Percentiles rank a stretch among this genome's conserved stretches.
Conservation (phyloP, 805 yeast species). For the Torulaspora microellipsoides region DNA sequence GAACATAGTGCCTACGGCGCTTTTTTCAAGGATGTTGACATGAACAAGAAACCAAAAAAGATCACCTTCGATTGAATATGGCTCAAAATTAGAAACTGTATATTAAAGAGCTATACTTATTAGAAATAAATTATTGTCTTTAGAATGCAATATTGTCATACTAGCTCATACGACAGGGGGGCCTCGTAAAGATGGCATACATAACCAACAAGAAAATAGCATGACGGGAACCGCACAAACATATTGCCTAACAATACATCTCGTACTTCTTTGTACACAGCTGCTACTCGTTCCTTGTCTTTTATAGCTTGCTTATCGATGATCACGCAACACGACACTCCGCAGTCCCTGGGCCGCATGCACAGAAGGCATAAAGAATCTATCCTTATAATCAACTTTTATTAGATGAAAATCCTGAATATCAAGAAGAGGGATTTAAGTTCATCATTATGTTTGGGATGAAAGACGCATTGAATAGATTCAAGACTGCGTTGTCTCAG, state of each 20-base stretch:
- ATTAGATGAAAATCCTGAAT: background rate
- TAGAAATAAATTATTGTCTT: no score
- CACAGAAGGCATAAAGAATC: background rate
- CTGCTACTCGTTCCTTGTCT: no score
- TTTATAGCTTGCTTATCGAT: no score
- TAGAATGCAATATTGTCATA: no score
- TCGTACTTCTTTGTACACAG: no score
- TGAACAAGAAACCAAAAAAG: slow-evolving; percentile 80
- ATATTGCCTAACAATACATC: no score
- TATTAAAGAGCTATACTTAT: background rate
- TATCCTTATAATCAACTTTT: no score
- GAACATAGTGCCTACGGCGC: slow-evolving; percentile 98
- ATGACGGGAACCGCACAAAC: no score
- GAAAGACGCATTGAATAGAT: slow-evolving; percentile 16
- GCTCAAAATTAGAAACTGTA: background rate
- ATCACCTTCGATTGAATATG: slow-evolving; percentile 62
- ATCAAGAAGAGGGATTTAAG: background rate
- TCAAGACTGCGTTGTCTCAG: slow-evolving; percentile 13
- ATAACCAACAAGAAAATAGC: no score
- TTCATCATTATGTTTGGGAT: slow-evolving; percentile 14
- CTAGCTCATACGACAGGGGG: no score
- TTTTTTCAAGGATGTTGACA: slow-evolving; percentile 88
- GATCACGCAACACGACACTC: no score
- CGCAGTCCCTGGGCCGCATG: background rate
- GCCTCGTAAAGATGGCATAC: no score